Conservation (phyloP, 495 filamentous ascomycete species). For the Neurospora discreta region DNA sequence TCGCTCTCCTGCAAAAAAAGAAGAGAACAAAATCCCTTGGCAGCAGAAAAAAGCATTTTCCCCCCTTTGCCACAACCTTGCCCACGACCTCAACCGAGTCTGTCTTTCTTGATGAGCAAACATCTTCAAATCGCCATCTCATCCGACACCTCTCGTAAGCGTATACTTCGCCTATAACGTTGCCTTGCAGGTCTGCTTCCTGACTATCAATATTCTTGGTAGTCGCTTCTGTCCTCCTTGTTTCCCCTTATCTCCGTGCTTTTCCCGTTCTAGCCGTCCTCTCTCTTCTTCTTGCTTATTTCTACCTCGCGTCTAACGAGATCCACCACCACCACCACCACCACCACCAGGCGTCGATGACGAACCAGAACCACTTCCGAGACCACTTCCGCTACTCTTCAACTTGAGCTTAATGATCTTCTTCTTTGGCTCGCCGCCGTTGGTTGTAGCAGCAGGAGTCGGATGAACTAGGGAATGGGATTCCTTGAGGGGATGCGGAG, state of each 20-base stretch:
- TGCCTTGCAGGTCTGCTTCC: neutral
- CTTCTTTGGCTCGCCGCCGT: neutral
- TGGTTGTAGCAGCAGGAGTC: neutral
- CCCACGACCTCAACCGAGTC: neutral
- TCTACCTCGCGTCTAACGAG: neutral
- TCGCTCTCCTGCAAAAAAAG: neutral
- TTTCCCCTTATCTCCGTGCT: neutral
- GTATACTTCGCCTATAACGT: neutral
- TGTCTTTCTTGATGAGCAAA: neutral
- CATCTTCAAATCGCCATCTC: neutral
- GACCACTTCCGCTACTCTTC: slow-evolving; percentile 6
- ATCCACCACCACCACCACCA: neutral
- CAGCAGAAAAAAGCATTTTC: neutral
- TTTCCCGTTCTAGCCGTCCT: neutral
- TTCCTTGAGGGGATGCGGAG: neutral
- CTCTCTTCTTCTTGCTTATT: neutral
- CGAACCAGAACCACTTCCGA: neutral
- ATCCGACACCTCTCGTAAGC: neutral
- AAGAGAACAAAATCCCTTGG: neutral
- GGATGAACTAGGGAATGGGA: neutral
- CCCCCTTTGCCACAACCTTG: neutral
- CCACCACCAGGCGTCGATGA: neutral
- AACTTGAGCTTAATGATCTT: slow-evolving; percentile 31
- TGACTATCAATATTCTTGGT: neutral
- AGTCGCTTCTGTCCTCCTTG: neutral